Evolutionary conservation across 768 basidiomycete genomes (phyloP).

Genomic region (Termitomyces titanicus): DNA sequence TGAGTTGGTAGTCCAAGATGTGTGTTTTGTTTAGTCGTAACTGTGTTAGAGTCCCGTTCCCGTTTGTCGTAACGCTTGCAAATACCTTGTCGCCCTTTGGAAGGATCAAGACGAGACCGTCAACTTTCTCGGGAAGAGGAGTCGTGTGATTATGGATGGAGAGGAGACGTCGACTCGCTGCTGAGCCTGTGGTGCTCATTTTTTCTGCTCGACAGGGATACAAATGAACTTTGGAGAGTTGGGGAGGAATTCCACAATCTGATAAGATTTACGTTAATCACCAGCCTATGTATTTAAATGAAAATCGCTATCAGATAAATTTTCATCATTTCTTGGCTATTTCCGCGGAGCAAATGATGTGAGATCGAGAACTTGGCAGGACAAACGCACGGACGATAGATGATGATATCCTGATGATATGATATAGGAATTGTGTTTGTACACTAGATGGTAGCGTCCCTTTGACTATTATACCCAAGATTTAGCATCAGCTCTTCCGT

Average conservation of each 20-base stretch:
- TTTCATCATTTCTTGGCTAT: conserved; percentile 1
- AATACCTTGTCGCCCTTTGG: conserved; percentile 24
- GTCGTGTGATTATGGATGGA: conserved; percentile 21
- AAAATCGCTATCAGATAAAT: conserved; percentile 12
- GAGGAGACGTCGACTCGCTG: conserved; percentile 18
- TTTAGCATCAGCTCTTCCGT: conserved; percentile 11
- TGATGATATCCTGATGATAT: no score
- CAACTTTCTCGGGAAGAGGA: conserved; percentile 5
- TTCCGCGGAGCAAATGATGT: no score
- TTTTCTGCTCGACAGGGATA: background rate
- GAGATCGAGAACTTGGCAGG: no score
- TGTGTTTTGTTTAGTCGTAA: conserved; percentile 19
- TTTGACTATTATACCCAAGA: background rate
- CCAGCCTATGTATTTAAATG: background rate
- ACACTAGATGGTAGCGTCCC: background rate
- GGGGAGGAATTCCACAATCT: conserved; percentile 8
- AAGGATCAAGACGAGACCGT: conserved; percentile 22
- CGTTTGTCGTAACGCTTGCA: conserved; percentile 5
- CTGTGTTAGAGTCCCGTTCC: conserved; percentile 12
- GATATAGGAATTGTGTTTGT: background rate
- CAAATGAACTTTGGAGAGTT: background rate
- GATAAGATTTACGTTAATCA: conserved; percentile 13
- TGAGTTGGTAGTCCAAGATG: conserved; percentile 17
- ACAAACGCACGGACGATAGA: no score
- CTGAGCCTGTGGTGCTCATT: background rate